Conservation (phyloP, 2,329 filamentous ascomycete species). For the Trichoderma cornu-damae region DNA sequence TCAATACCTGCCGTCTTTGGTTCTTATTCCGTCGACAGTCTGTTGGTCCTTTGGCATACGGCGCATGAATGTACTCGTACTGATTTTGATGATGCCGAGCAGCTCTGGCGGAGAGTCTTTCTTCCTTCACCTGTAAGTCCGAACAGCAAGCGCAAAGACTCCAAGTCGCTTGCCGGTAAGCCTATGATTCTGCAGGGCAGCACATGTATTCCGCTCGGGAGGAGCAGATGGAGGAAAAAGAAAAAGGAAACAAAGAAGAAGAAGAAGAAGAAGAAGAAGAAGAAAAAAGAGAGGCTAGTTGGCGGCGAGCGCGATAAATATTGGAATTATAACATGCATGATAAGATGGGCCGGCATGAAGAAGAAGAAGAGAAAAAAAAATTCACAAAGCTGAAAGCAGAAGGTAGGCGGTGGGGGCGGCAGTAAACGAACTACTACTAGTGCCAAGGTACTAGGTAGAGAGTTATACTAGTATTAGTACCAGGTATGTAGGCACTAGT, state of each 20-base stretch:
- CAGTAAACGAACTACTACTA: no score
- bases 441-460: no score
- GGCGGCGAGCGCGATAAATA: background rate
- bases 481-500: no score
- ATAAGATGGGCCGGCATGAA: background rate
- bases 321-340: background rate
- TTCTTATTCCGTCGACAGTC: background rate
- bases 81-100: background rate
- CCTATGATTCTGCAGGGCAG: slow-evolving; percentile 37
- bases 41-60: background rate
- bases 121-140: slow-evolving; percentile 41
- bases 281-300: background rate
- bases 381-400: slow-evolving; percentile 8
- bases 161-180: slow-evolving; percentile 54
- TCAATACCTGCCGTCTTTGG: background rate
- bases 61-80: no score
- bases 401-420: slow-evolving; percentile 6
- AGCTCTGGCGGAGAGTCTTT: slow-evolving; percentile 46
- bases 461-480: no score
- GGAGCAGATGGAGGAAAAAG: slow-evolving; percentile 22
- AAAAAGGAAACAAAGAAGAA: background rate
- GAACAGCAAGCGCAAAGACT: slow-evolving; percentile 62
- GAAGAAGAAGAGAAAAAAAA: slow-evolving; percentile 13
- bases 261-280: background rate
- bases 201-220: slow-evolving; percentile 34